Base-by-base conservation (phyloP, 2,329 filamentous ascomycete genomes). In the Hortaea sp. region DNA sequence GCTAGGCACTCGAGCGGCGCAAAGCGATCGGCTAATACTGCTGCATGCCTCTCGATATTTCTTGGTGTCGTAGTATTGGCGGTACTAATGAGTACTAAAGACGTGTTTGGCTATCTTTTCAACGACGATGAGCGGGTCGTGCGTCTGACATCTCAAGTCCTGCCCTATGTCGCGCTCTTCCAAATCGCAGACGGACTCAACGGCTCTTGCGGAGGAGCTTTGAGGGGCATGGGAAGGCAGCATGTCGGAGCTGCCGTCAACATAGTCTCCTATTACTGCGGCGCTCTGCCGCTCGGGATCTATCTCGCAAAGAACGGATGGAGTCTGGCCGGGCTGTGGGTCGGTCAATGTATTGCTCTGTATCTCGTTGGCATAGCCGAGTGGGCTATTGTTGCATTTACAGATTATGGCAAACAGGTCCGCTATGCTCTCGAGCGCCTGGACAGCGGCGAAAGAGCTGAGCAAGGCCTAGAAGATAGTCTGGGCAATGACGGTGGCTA, bases 151-250 rank as follows among this genome's bases (percentile, higher is more conserved):
- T 78, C 83, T 0, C 69, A 82, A 11, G 84, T 94, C 28, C 81
- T 94, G 72, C 88, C 88, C 0, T 90, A 82, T 57, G 88, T 94
- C 1, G 88, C 88, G 0, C 70, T 94, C 2, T 94, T 94, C 66
- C 88, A 94, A 68, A 89, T 94, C 49, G 87, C 88, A 0, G 88
- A 94, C 61, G 88, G 88, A 0, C 68, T 94, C 31, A 92, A 92
- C 57, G 87, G 88, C 1, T 85, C 80, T 49, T 94, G 88, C 59
- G 88, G 88, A 1, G 88, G 88, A 1, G 79, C 81, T 13, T 67
- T 94, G 10, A 69, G 88, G 53, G 88, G 88, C 0, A 92, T 90
- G 85, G 88, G 88, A 2, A 71, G 85, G 45, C 88, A 94, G 64
- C 88, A 89, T 72, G 76, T 94, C 42, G 88, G 88, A 10, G 88